phyloP scores from a whole-genome alignment of 148 eudicot genomes.

The Persicaria maculosa region DNA sequence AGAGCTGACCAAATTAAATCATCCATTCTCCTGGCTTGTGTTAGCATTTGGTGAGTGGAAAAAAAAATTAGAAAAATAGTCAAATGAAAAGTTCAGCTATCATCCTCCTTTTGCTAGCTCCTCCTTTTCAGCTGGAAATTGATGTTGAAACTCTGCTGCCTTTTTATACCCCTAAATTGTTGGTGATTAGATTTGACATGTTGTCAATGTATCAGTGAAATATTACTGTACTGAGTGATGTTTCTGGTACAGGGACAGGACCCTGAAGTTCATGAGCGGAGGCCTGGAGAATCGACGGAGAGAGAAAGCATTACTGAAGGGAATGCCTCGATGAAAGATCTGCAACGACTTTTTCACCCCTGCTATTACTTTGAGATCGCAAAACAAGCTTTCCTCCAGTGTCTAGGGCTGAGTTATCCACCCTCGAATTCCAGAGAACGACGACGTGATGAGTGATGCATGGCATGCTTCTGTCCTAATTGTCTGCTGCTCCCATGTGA shows the following conservation, averaged over 20 bases:
- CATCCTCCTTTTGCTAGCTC: neutral
- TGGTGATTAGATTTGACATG: neutral
- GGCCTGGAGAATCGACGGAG: neutral
- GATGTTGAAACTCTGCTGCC: neutral
- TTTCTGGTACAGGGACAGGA: neutral
- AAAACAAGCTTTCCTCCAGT: conserved; percentile 12
- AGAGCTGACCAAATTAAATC: neutral
- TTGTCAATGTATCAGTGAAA: neutral
- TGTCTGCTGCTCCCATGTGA: neutral
- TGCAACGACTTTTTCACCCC: neutral
- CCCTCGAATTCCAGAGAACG: conserved; percentile 4
- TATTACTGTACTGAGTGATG: conserved; percentile 1
- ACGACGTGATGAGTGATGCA: neutral
- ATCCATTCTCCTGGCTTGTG: neutral
- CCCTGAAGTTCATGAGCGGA: neutral
- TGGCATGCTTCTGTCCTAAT: neutral
- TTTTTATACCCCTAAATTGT: neutral
- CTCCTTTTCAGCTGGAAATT: neutral
- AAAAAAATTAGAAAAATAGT: neutral
- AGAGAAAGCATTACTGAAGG: conserved; percentile 6
- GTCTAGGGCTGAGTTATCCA: conserved; percentile 3
- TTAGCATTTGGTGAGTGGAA: neutral
- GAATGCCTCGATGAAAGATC: neutral
- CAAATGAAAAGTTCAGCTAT: neutral
- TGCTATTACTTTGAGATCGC: conserved; percentile 15